Evolutionary conservation across 2,329 filamentous ascomycete genomes (phyloP).

Genomic region (Coniochaeta ligniaria): DNA sequence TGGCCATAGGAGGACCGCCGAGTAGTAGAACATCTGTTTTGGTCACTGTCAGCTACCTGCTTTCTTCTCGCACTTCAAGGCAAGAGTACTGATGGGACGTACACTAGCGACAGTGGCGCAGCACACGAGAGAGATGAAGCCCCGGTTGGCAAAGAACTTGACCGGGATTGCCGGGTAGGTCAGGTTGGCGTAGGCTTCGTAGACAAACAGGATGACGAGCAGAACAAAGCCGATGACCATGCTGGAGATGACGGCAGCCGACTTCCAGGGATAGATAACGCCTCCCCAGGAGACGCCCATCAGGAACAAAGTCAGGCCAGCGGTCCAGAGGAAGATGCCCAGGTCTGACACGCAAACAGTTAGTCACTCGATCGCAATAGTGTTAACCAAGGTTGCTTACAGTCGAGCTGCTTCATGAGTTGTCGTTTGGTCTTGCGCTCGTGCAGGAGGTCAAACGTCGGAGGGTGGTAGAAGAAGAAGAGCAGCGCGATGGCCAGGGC

Average conservation of each 20-base stretch:
- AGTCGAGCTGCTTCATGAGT: slow-evolving; percentile 28
- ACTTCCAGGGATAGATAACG: slow-evolving; percentile 30
- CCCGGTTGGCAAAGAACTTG: slow-evolving; percentile 27
- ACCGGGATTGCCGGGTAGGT: slow-evolving; percentile 21
- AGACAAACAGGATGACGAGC: slow-evolving; percentile 27
- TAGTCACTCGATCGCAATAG: neutral
- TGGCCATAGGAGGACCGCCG: slow-evolving; percentile 26
- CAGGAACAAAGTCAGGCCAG: neutral
- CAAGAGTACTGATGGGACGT: neutral
- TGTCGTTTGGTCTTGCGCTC: slow-evolving; percentile 27
- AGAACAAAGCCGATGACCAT: slow-evolving; percentile 25
- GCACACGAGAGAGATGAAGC: slow-evolving; percentile 26
- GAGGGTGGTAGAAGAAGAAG: slow-evolving; percentile 31
- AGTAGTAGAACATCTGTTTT: slow-evolving; percentile 13
- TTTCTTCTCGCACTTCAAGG: slow-evolving; percentile 6
- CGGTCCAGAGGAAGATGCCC: neutral
- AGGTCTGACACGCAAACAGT: neutral
- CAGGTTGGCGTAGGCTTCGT: slow-evolving; percentile 16
- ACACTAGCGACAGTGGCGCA: slow-evolving; percentile 25
- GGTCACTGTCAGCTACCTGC: neutral
- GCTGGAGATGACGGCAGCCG: slow-evolving; percentile 27
- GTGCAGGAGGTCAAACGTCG: slow-evolving; percentile 28
- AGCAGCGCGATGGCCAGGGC: slow-evolving; percentile 23
- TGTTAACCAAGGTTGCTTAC: neutral
- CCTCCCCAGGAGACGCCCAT: neutral